Evolutionary conservation across 768 basidiomycete species (phyloP).

Genomic region (Termitomyces heimii): DNA sequence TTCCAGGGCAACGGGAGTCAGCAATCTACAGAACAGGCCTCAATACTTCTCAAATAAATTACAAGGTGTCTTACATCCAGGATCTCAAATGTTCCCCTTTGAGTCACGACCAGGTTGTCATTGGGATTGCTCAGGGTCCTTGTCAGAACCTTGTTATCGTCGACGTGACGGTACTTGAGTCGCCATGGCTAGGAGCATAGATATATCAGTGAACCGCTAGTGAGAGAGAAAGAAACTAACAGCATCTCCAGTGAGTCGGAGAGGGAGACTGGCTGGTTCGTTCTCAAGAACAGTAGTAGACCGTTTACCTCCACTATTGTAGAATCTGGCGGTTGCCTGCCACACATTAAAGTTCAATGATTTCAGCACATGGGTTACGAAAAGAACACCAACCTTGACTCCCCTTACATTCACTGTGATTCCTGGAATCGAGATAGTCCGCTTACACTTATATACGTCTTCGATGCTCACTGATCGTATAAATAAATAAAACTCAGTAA

Average conservation of each 20-base stretch:
- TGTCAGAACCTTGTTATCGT: slow-evolving; percentile 33
- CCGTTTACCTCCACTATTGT: slow-evolving; percentile 55
- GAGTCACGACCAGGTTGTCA: slow-evolving; percentile 63
- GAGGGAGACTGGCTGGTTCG: slow-evolving; percentile 64
- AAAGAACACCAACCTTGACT: slow-evolving; percentile 49
- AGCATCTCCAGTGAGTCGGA: slow-evolving; percentile 87
- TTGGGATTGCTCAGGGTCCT: slow-evolving; percentile 56
- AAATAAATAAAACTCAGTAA: slow-evolving; percentile 13
- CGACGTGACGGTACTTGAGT: slow-evolving; percentile 61
- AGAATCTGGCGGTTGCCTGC: slow-evolving; percentile 86
- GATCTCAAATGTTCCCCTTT: slow-evolving; percentile 74
- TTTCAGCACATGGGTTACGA: not conserved
- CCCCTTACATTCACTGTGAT: slow-evolving; percentile 81
- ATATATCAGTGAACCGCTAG: not conserved
- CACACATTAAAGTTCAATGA: not conserved
- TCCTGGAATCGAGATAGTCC: slow-evolving; percentile 68
- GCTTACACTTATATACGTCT: slow-evolving; percentile 85
- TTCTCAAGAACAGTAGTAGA: slow-evolving; percentile 67
- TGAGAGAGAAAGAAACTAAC: slow-evolving; percentile 37
- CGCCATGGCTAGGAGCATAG: slow-evolving; percentile 70
- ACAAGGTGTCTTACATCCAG: slow-evolving; percentile 44
- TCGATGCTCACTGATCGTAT: slow-evolving; percentile 67
- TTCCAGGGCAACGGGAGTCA: slow-evolving; percentile 84
- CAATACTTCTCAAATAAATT: not conserved
- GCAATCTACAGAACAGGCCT: slow-evolving; percentile 47